A percentile compares a stretch with the other conserved stretches of the same genome.
These are phyloP conservation scores for Stylonectria norvegica DNA, from an alignment of 2,329 filamentous ascomycete genomes.

Conservation along the genomic window DNA sequence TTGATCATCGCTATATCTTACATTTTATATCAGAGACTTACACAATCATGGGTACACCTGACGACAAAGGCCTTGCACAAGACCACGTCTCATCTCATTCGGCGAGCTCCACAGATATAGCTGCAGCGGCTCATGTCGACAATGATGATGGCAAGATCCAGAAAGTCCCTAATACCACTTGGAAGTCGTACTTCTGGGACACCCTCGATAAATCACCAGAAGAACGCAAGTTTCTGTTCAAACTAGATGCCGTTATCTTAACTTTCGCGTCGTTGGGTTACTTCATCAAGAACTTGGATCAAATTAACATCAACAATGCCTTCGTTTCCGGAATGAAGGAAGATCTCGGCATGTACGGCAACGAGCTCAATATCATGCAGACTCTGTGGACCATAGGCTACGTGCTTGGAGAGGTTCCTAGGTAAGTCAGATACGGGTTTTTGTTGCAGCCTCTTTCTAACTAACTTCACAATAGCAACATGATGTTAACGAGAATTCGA, in stretches of 20 bases:
- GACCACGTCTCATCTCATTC: conserved; percentile 12
- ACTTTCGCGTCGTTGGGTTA: conserved; percentile 36
- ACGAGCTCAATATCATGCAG: conserved; percentile 48
- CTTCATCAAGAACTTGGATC: conserved; percentile 39
- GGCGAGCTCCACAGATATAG: conserved; percentile 1
- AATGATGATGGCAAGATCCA: too few relatives aligned
- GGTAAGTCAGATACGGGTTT: conserved; percentile 8
- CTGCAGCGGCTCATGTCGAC: too few relatives aligned
- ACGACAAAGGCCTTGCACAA: conserved; percentile 1
- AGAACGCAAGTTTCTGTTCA: conserved; percentile 40
- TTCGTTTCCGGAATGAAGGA: conserved; percentile 47
- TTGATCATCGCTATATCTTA: too few relatives aligned
- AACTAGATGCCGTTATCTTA: conserved; percentile 40
- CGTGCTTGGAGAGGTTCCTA: conserved; percentile 44
- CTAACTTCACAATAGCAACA: conserved; percentile 16
- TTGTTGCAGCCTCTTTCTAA: not conserved
- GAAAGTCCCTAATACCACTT: conserved; percentile 35
- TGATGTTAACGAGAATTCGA: conserved; percentile 37
- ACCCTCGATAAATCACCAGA: conserved; percentile 42
- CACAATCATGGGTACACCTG: too few relatives aligned
- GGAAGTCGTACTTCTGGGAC: conserved; percentile 49
- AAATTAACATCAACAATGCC: conserved; percentile 37
- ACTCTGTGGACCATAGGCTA: conserved; percentile 60
- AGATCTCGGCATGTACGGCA: conserved; percentile 45
- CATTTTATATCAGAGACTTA: too few relatives aligned